These are phyloP conservation scores for Zea luxurians DNA, from an alignment of 176 grass and related monocot species.

Conservation along the genomic window DNA sequence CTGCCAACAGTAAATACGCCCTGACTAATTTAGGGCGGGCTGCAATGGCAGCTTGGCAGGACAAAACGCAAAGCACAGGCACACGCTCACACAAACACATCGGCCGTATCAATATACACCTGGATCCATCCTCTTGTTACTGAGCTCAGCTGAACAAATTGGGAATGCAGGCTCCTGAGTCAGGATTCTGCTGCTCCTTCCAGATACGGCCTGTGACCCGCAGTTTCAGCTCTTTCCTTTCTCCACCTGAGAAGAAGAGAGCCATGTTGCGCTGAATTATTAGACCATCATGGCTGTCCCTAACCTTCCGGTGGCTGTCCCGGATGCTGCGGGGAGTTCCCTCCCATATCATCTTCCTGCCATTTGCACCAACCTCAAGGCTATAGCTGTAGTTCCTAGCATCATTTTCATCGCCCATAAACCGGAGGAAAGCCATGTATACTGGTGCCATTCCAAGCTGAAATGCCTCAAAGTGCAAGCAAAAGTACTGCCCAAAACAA, in stretches of 20 bases:
- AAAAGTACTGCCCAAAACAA: conserved; percentile 95
- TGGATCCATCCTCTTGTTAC: background rate
- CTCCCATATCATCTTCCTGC: conserved; percentile 84
- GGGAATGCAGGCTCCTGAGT: conserved; percentile 39
- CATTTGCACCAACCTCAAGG: conserved; percentile 81
- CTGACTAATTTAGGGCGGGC: conserved; percentile 33
- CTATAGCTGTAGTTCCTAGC: conserved; percentile 82
- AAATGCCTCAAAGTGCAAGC: conserved; percentile 93
- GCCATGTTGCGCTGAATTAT: conserved; percentile 95
- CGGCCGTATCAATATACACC: conserved; percentile 24
- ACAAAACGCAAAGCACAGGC: background rate
- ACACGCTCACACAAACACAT: background rate
- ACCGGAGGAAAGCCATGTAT: conserved; percentile 92
- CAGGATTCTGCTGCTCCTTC: conserved; percentile 76
- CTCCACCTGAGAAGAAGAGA: conserved; percentile 92
- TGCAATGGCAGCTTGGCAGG: conserved; percentile 31
- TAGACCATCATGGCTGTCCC: conserved; percentile 86
- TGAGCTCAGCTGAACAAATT: too few relatives aligned
- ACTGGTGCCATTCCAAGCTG: conserved; percentile 91
- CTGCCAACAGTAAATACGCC: conserved; percentile 24
- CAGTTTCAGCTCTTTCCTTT: conserved; percentile 89
- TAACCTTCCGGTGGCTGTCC: conserved; percentile 85
- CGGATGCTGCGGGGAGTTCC: conserved; percentile 84
- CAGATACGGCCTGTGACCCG: conserved; percentile 91
- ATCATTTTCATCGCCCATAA: conserved; percentile 88